Conservation (phyloP, 495 filamentous ascomycete genomes). For the Podospora australis region DNA sequence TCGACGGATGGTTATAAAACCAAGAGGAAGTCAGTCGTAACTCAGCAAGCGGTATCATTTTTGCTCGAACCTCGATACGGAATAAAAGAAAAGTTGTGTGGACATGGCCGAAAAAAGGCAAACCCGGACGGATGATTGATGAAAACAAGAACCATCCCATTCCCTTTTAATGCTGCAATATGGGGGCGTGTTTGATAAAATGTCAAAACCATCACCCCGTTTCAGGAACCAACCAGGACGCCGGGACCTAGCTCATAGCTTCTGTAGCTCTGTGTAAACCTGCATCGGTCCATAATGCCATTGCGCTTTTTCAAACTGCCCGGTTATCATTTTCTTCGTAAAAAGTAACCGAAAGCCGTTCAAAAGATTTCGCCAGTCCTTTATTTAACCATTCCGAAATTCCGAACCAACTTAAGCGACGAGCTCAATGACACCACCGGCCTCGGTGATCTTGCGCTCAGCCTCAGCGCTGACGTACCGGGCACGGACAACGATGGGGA, state of each 20-base stretch:
- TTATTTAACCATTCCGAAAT: slow-evolving; percentile 23
- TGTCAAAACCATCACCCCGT: slow-evolving; percentile 16
- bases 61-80: slow-evolving; percentile 10
- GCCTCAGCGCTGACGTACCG: slow-evolving; percentile 31
- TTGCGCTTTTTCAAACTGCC: slow-evolving; percentile 18
- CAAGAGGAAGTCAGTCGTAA: background rate
- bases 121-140: too few species aligned
- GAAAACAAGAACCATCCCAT: slow-evolving; percentile 32
- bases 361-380: slow-evolving; percentile 31
- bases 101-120: slow-evolving; percentile 19
- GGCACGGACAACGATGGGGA: slow-evolving; percentile 29
- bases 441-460: slow-evolving; percentile 31
- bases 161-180: slow-evolving; percentile 30
- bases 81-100: slow-evolving; percentile 2
- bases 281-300: slow-evolving; percentile 24
- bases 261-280: slow-evolving; percentile 19
- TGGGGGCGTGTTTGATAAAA: slow-evolving; percentile 19
- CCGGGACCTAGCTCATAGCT: slow-evolving; percentile 27
- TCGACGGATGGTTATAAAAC: too few species aligned
- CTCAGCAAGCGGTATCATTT: background rate
- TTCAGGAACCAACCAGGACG: slow-evolving; percentile 30
- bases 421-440: slow-evolving; percentile 31
- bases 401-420: slow-evolving; percentile 25
- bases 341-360: slow-evolving; percentile 29
- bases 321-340: slow-evolving; percentile 27